These are phyloP conservation scores for Fusarium protoensiforme DNA, from an alignment of 2,329 filamentous ascomycete species.

Conservation along the genomic window DNA sequence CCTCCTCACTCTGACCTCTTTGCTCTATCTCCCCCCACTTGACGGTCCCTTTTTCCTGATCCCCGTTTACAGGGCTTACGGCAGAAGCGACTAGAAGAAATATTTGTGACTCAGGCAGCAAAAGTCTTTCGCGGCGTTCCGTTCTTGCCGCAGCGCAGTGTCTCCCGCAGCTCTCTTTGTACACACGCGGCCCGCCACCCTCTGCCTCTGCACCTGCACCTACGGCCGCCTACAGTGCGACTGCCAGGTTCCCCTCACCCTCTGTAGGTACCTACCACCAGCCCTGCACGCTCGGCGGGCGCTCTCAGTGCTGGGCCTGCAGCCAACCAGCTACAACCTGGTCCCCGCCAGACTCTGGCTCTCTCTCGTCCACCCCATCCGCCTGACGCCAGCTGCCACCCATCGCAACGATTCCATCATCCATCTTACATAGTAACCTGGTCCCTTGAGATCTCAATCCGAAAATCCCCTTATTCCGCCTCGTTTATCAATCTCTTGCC, in stretches of 20 bases:
- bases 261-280: neutral
- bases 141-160: neutral
- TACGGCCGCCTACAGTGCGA: constrained; percentile 1
- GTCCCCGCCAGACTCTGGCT: constrained; percentile 9
- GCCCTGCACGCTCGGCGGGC: neutral
- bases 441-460: constrained; percentile 33
- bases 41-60: constrained; percentile 13
- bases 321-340: constrained; percentile 10
- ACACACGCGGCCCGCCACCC: neutral
- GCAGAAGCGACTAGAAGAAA: constrained; percentile 45
- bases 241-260: constrained; percentile 4
- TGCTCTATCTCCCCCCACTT: constrained; percentile 17
- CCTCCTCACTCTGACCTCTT: constrained; percentile 10
- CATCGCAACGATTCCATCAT: constrained; percentile 40
- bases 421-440: constrained; percentile 36
- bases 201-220: neutral
- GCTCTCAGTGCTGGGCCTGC: constrained; percentile 4
- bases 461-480: constrained; percentile 24
- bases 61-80: constrained; percentile 12
- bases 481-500: constrained; percentile 5
- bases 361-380: constrained; percentile 23
- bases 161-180: neutral
- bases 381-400: constrained; percentile 30
- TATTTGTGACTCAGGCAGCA: constrained; percentile 52
- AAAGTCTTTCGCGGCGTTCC: constrained; percentile 19